Conservation (phyloP, 176 grass and related monocot species). For the Aegilops tauschii region DNA sequence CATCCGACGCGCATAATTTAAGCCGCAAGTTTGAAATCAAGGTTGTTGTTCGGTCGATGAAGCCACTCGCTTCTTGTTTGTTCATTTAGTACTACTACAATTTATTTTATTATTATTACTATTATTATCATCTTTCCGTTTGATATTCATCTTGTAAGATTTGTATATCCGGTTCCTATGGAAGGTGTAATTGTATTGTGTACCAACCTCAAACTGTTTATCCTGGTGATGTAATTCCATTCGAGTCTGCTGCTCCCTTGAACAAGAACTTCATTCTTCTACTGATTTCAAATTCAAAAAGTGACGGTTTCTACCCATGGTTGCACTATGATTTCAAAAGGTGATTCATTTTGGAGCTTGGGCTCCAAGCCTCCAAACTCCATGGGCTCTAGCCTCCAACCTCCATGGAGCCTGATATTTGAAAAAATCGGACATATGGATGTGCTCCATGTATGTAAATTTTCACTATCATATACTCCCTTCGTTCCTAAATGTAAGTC, state of each 20-base stretch:
- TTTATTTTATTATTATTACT: not conserved
- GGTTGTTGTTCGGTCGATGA: conserved; percentile 19
- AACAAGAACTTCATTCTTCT: not conserved
- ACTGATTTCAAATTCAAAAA: not conserved
- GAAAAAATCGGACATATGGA: no score
- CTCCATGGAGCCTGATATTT: no score
- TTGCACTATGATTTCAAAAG: no score
- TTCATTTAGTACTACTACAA: conserved; percentile 25
- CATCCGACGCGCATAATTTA: no score
- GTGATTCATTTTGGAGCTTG: no score
- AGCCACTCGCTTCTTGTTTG: conserved; percentile 32
- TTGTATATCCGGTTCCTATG: conserved; percentile 31
- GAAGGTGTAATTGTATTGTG: not conserved
- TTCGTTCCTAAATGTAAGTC: no score
- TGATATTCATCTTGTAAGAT: conserved; percentile 32
- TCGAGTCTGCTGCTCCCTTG: not conserved
- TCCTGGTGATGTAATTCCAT: not conserved
- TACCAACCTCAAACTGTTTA: conserved; percentile 18
- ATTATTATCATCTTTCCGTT: not conserved
- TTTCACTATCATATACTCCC: no score
- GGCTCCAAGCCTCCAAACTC: no score
- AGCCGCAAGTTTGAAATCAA: not conserved
- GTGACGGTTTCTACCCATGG: no score
- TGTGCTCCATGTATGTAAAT: no score
- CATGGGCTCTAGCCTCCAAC: no score